Percentiles rank a stretch among this genome's conserved stretches.
phyloP scores from a whole-genome alignment of 805 yeast genomes.

The Cyberlindnera bimundalis region DNA sequence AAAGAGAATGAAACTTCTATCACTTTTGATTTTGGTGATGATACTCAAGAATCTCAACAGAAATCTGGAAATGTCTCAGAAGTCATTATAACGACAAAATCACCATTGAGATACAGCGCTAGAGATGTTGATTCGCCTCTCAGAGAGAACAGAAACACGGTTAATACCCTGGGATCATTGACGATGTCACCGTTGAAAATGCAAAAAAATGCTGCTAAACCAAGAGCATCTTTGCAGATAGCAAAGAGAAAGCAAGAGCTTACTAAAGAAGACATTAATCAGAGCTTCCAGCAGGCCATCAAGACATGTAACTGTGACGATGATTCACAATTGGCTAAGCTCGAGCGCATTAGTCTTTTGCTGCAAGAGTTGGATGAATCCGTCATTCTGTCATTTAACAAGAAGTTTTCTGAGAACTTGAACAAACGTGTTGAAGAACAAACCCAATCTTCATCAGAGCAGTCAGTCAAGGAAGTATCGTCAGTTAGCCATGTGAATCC shows the following conservation, averaged over 20 bases:
- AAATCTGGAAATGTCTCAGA: conserved; percentile 16
- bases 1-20: conserved; percentile 6
- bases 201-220: background rate
- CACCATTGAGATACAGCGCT: conserved; percentile 17
- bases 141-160: conserved; percentile 10
- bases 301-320: conserved; percentile 9
- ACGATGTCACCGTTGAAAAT: background rate
- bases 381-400: conserved; percentile 6
- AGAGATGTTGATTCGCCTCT: conserved; percentile 7
- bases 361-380: conserved; percentile 19
- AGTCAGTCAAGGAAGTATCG: background rate
- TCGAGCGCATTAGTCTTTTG: conserved; percentile 16
- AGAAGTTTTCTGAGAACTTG: conserved; percentile 7
- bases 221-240: too few relatives aligned
- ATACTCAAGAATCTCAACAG: background rate
- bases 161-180: conserved; percentile 6
- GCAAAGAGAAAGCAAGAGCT: background rate
- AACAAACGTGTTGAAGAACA: background rate
- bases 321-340: conserved; percentile 14
- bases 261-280: conserved; percentile 5
- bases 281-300: conserved; percentile 10
- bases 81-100: conserved; percentile 21
- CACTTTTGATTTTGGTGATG: conserved; percentile 26
- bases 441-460: background rate
- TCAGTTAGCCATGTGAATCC: background rate